Base-by-base conservation (phyloP, 1,284 basidiomycete genomes). In the Neolentinus lepideus region DNA sequence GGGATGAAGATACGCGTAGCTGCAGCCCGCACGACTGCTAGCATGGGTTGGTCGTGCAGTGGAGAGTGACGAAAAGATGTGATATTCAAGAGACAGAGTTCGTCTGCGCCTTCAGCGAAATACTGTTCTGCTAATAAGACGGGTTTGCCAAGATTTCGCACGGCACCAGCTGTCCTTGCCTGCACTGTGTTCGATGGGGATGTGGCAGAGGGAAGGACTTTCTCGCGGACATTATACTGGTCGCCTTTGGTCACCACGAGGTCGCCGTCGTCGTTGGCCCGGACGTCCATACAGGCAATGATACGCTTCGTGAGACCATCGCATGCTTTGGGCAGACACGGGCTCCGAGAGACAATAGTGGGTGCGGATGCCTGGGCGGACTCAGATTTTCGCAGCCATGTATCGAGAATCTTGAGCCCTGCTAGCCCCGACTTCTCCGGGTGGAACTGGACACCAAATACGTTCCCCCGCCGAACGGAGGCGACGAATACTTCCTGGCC, bases 211-310 rank as follows among this genome's bases (percentile, higher is more conserved):
- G 71, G 48, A 21, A 64, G 63, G 11, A 71, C 66, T 66, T 89
- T 92, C 70, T 98, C 96, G 56, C 96, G 90, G 14, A 98, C 96
- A 67, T 98, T 94, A 75, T 99, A 99, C 68, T 97, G 95, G 71
- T 99, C 97, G 55, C 97, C 97, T 75, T 99, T 99, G 52, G 97
- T 99, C 1, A 99, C 97, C 56, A 99, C 95, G 53, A 99, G 85
- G 69, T 99, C 97, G 48, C 97, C 97, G 29, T 88, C 72, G 69
- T 99, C 97, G 73, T 99, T 99, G 36, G 93, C 85, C 46, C 97
- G 88, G 31, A 99, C 96, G 70, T 99, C 97, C 80, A 99, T 87
- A 69, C 97, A 99, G 12, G 97, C 97, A 56, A 99, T 87, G 67
- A 99, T 90, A 56, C 97, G 91, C 69, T 93, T 96, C 3, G 94